A percentile compares a stretch with the other conserved stretches of the same genome.
phyloP scores from a whole-genome alignment of 208 protist species.

The Acanthamoeba lenticulata region DNA sequence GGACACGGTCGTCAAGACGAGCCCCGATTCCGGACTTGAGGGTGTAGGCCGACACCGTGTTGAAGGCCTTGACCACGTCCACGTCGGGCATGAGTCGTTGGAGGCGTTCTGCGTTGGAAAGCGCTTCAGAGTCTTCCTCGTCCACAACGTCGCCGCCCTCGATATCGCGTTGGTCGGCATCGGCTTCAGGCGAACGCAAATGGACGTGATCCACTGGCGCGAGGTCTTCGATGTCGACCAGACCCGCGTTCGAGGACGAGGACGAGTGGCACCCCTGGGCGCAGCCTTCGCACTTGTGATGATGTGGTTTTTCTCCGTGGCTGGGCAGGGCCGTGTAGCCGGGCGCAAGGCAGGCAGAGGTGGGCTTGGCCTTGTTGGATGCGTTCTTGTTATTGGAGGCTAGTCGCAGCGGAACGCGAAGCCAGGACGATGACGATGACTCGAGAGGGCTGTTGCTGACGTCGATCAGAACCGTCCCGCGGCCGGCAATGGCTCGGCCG shows the following conservation, averaged over 20 bases:
- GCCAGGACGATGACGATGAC: background rate
- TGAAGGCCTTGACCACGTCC: conserved; percentile 61
- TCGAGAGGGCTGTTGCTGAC: conserved; percentile 51
- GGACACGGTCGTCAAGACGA: conserved; percentile 45
- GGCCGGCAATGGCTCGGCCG: background rate
- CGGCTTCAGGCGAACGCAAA: too few species aligned
- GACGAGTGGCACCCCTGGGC: background rate
- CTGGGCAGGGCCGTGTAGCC: background rate
- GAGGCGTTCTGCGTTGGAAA: conserved; percentile 39
- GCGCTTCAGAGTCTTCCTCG: background rate
- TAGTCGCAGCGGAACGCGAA: background rate
- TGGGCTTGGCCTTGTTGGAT: background rate
- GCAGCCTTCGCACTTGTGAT: background rate
- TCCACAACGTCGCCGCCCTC: background rate
- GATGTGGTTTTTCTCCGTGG: too few species aligned
- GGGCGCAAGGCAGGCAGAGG: background rate
- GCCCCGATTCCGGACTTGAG: background rate
- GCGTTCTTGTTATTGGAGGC: too few species aligned
- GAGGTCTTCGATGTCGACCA: background rate
- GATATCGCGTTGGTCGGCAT: background rate
- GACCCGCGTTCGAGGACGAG: background rate
- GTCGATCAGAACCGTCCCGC: conserved; percentile 27
- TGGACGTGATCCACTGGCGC: background rate
- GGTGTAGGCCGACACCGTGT: conserved; percentile 48
- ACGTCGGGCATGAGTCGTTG: conserved; percentile 56